Evolutionary conservation across 345 rosid genomes (phyloP), one percentile per base, ranked within the genome.

Genomic region (Eucalyptus pauciflora): DNA sequence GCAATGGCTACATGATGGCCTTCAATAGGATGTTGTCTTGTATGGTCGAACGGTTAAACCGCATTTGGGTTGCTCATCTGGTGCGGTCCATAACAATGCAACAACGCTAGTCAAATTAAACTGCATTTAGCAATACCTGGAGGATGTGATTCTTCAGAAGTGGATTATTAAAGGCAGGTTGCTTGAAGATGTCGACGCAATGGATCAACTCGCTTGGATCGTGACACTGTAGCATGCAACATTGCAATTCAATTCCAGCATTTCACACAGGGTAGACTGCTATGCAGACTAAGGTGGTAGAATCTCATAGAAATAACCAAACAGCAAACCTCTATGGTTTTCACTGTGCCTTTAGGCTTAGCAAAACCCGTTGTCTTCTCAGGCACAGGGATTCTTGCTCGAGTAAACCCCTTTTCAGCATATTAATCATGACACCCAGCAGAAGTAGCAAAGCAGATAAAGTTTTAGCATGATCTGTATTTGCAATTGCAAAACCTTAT

Each of bases 171-270:
- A 91, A 89, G 54, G 54, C 54, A 16, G 20, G 54, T 50, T 16
- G 54, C 67, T 90, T 67, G 71, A 87, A 86, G 51, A 91, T 88
- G 56, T 90, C 87, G 17, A 91, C 88, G 71, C 88, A 90, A 13
- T 87, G 85, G 54, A 87, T 27, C 20, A 51, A 51, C 25, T 27
- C 4, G 14, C 67, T 13, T 27, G 16, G 14, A 29, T 7, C 17
- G 8, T 4, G 29, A n/a, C 18, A 4, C 76, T 64, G 20, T 64
- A n/a, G 17, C 16, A 14, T n/a, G 54, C 54, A 14, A 64, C 76
- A 64, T 51, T 49, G 87, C 56, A 50, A 9, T n/a, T 41, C 7
- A 8, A 13, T 49, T 15, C 51, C 87, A 51, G 10, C 25, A 16
- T 86, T 41, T 56, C 62, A 43, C 62, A 52, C 33, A 6, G 10